A percentile compares a stretch with the other conserved stretches of the same genome.
Conservation (phyloP, 2,329 filamentous ascomycete genomes). For the Macroventuria anomochaeta region DNA sequence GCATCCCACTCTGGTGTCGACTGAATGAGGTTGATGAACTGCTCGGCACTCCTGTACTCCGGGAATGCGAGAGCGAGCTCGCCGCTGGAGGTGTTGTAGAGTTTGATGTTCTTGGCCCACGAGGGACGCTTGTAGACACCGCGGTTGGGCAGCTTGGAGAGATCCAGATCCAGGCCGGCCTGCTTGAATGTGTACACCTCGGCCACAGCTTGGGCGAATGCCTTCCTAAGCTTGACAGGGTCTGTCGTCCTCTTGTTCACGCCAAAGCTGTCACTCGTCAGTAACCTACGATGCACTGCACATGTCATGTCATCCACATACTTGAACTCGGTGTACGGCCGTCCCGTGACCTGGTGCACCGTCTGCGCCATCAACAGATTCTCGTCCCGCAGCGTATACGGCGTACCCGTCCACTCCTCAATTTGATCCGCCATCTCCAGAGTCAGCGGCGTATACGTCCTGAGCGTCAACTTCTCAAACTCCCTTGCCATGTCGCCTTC, state of each 20-base stretch:
- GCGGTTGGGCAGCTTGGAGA: slow-evolving; percentile 35
- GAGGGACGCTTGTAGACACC: slow-evolving; percentile 36
- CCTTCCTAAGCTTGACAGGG: slow-evolving; percentile 34
- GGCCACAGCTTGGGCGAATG: slow-evolving; percentile 63
- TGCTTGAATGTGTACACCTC: slow-evolving; percentile 59
- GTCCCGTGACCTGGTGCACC: slow-evolving; percentile 43
- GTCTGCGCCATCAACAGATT: slow-evolving; percentile 39
- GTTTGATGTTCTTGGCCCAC: slow-evolving; percentile 41
- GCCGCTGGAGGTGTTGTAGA: slow-evolving; percentile 27
- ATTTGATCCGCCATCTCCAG: slow-evolving; percentile 41
- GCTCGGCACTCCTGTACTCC: slow-evolving; percentile 23
- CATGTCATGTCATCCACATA: slow-evolving; percentile 5
- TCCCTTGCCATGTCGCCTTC: slow-evolving; percentile 38
- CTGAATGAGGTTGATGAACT: slow-evolving; percentile 35
- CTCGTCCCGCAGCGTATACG: slow-evolving; percentile 38
- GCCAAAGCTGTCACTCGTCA: slow-evolving; percentile 30
- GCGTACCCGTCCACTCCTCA: slow-evolving; percentile 40
- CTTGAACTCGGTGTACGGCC: slow-evolving; percentile 38
- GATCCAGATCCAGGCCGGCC: slow-evolving; percentile 34
- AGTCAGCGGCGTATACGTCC: slow-evolving; percentile 42
- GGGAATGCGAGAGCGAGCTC: slow-evolving; percentile 35
- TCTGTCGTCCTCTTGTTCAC: slow-evolving; percentile 24
- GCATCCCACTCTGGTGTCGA: slow-evolving; percentile 27
- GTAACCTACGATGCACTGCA: not conserved
- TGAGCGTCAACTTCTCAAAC: slow-evolving; percentile 45